phyloP scores from a whole-genome alignment of 2,329 filamentous ascomycete species.

The Aspergillus eucalypticola region DNA sequence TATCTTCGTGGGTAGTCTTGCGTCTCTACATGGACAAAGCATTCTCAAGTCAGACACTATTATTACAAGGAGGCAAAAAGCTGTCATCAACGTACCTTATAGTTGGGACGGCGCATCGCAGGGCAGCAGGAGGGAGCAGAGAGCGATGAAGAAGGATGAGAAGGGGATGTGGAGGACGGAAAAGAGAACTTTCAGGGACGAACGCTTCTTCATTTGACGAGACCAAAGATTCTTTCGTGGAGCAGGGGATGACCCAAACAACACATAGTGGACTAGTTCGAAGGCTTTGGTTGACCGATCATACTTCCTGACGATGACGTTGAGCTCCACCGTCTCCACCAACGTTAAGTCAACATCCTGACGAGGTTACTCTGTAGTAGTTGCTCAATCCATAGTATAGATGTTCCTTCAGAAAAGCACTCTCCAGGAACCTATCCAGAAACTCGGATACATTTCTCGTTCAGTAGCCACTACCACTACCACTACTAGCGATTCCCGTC shows the following conservation, averaged over 20 bases:
- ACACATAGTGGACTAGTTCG: not conserved
- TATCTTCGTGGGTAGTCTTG: conserved; percentile 20
- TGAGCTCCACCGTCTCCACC: conserved; percentile 9
- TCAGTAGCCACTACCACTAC: too few species aligned
- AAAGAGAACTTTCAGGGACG: not conserved
- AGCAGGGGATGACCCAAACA: conserved; percentile 1
- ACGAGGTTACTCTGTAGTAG: too few species aligned
- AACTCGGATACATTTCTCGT: not conserved
- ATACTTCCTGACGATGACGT: conserved; percentile 13
- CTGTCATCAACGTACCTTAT: conserved; percentile 7
- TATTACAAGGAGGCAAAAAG: not conserved
- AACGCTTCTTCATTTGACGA: not conserved
- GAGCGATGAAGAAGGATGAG: not conserved
- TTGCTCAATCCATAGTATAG: too few species aligned
- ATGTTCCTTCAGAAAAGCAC: too few species aligned
- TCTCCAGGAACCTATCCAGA: not conserved
- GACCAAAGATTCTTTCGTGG: not conserved
- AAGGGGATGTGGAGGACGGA: not conserved
- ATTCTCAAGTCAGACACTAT: not conserved
- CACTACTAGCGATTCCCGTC: conserved; percentile 4
- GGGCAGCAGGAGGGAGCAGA: not conserved
- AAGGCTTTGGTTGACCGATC: conserved; percentile 9
- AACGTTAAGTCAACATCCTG: not conserved
- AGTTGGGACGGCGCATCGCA: conserved; percentile 13
- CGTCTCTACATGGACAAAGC: conserved; percentile 19